Percentiles rank a stretch among this genome's conserved stretches.
phyloP scores from a whole-genome alignment of 2,329 filamentous ascomycete species.

The Sclerotinia spermophila region DNA sequence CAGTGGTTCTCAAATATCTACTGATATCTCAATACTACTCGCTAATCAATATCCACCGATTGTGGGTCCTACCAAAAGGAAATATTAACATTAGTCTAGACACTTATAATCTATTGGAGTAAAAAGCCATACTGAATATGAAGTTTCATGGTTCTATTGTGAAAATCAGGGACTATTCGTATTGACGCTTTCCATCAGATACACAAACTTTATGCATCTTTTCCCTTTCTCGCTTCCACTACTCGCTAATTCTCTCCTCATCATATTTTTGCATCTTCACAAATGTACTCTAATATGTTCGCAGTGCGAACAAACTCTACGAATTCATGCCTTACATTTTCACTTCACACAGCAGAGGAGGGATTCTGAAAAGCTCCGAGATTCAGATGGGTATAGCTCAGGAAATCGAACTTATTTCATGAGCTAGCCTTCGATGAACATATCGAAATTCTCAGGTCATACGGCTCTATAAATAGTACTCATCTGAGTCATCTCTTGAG shows the following conservation, averaged over 20 bases:
- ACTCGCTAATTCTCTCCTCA: neutral
- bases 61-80: neutral
- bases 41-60: neutral
- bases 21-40: neutral
- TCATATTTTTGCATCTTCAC: accelerated
- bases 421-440: neutral
- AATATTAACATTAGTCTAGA: neutral
- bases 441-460: neutral
- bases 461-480: too few species aligned
- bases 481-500: neutral
- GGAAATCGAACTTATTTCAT: neutral
- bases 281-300: neutral
- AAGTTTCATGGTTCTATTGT: neutral
- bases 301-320: neutral
- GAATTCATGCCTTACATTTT: neutral
- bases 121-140: neutral
- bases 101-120: neutral
- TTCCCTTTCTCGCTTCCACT: neutral
- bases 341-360: neutral
- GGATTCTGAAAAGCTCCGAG: neutral
- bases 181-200: neutral
- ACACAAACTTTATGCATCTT: neutral
- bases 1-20: neutral
- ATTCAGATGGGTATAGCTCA: neutral
- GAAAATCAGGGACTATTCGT: neutral